Evolutionary conservation across 352 stramenopile species (phyloP).

Genomic region (Pythium volutum): DNA sequence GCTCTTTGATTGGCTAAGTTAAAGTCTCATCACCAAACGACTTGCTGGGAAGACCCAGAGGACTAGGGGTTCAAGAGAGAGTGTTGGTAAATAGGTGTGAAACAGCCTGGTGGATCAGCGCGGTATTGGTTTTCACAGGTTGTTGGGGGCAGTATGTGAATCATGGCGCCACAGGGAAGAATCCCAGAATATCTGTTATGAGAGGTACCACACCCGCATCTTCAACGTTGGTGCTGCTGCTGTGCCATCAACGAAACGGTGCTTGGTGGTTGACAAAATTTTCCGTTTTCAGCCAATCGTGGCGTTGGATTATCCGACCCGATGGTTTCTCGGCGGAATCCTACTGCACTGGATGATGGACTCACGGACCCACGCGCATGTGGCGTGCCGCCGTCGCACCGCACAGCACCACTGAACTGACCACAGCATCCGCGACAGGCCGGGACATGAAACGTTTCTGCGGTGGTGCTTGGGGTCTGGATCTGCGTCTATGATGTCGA

Average conservation of each 20-base stretch:
- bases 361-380: not conserved
- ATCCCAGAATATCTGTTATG: not conserved
- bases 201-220: not conserved
- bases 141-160: not conserved
- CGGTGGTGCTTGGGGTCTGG: conserved; percentile 1
- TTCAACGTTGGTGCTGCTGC: not conserved
- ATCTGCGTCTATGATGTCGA: conserved; percentile 5
- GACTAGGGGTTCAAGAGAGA: conserved; percentile 25
- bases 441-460: not conserved
- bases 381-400: not conserved
- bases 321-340: conserved; percentile 3
- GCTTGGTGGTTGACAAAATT: not conserved
- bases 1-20: not conserved
- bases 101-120: not conserved
- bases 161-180: not conserved
- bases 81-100: conserved; percentile 4
- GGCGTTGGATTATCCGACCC: not conserved
- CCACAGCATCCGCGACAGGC: too few species aligned
- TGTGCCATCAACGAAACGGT: conserved; percentile 1
- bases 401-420: not conserved
- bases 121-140: conserved; percentile 9
- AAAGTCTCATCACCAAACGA: conserved; percentile 13
- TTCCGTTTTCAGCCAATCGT: not conserved
- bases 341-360: too few species aligned
- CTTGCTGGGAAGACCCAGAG: conserved; percentile 15